Evolutionary conservation across 2,329 filamentous ascomycete genomes (phyloP).

Genomic region (Cladobotryum protrusum): DNA sequence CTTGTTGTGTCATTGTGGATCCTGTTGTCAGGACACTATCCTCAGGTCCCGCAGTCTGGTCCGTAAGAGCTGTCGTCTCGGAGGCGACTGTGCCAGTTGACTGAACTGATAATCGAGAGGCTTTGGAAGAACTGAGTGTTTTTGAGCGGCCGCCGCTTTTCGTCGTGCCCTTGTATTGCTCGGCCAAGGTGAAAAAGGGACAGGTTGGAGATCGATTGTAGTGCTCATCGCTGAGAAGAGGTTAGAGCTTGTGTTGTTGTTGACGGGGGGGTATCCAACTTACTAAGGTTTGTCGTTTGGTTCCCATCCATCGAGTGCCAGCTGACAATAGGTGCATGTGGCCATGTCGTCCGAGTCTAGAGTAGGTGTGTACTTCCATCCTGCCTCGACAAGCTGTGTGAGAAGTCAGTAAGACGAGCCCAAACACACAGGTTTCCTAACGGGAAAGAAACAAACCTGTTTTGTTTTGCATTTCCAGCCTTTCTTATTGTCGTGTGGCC

Average conservation of each 20-base stretch:
- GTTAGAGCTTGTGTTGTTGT: background rate
- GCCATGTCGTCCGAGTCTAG: conserved; percentile 81
- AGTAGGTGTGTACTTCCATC: conserved; percentile 89
- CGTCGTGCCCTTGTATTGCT: conserved; percentile 44
- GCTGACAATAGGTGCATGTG: conserved; percentile 82
- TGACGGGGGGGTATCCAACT: conserved; percentile 25
- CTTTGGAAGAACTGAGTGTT: conserved; percentile 57
- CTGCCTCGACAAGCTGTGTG: conserved; percentile 80
- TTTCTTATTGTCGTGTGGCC: conserved; percentile 85
- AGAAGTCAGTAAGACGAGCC: conserved; percentile 7
- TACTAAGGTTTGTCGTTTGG: conserved; percentile 81
- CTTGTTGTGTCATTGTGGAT: conserved; percentile 53
- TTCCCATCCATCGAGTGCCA: conserved; percentile 93
- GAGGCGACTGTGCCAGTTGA: conserved; percentile 47
- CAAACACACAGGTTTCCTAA: background rate
- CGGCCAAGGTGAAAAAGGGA: conserved; percentile 69
- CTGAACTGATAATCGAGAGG: conserved; percentile 57
- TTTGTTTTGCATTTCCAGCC: conserved; percentile 87
- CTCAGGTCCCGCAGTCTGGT: conserved; percentile 44
- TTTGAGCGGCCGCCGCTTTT: conserved; percentile 53
- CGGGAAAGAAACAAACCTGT: conserved; percentile 49
- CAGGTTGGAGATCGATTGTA: conserved; percentile 72
- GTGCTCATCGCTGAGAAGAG: conserved; percentile 68
- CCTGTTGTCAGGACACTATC: conserved; percentile 55
- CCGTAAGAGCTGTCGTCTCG: conserved; percentile 42